phyloP scores from a whole-genome alignment of 2,329 filamentous ascomycete species.

The Colletotrichum echinochloae region DNA sequence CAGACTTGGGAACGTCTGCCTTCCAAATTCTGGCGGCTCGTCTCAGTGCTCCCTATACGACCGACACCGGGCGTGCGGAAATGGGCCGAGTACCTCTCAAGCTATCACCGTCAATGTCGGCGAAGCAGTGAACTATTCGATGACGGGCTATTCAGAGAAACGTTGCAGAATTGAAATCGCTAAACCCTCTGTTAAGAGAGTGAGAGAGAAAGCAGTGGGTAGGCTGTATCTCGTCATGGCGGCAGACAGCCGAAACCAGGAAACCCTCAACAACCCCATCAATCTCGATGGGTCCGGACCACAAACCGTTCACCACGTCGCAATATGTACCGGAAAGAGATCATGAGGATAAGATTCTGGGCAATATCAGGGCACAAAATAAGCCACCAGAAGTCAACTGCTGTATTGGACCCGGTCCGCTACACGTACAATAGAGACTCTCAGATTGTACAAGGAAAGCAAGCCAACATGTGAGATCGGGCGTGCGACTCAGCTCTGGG shows the following conservation, averaged over 20 bases:
- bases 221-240: constrained; percentile 52
- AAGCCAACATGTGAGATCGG: background rate
- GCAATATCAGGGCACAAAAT: background rate
- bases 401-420: no score
- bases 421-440: background rate
- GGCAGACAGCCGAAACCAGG: constrained; percentile 39
- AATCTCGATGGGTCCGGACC: background rate
- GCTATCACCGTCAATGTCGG: constrained; percentile 59
- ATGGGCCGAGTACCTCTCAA: constrained; percentile 57
- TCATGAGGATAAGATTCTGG: constrained; percentile 12
- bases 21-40: constrained; percentile 66
- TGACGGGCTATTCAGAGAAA: constrained; percentile 48
- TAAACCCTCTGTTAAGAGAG: constrained; percentile 49
- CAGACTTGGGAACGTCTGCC: constrained; percentile 64
- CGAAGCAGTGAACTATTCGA: constrained; percentile 47
- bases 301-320: background rate
- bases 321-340: background rate
- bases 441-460: background rate
- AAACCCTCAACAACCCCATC: constrained; percentile 4
- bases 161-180: constrained; percentile 50
- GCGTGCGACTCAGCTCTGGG: background rate
- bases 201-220: constrained; percentile 44
- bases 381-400: background rate
- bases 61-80: constrained; percentile 53
- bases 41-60: constrained; percentile 63